A percentile compares a stretch with the other conserved stretches of the same genome.
phyloP scores from a whole-genome alignment of 495 filamentous ascomycete species.

The Sporormia fimetaria region DNA sequence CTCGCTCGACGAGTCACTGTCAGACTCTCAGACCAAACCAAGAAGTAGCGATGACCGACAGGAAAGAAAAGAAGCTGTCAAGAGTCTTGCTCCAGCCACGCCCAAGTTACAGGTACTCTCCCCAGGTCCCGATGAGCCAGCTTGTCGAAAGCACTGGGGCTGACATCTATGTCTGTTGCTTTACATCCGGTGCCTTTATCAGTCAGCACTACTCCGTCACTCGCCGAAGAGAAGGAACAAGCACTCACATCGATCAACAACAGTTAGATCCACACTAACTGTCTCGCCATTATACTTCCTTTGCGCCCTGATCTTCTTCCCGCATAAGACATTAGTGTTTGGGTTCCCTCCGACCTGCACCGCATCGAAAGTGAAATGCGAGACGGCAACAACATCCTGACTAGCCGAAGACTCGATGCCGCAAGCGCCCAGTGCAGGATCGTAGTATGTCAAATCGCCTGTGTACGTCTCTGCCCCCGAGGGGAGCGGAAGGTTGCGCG shows the following conservation, averaged over 20 bases:
- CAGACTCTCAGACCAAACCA: no score
- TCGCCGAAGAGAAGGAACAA: slow-evolving; percentile 2
- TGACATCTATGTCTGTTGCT: slow-evolving; percentile 57
- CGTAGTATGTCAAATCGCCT: slow-evolving; percentile 64
- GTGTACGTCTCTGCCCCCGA: slow-evolving; percentile 39
- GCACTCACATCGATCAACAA: slow-evolving; percentile 62
- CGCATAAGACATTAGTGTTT: slow-evolving; percentile 62
- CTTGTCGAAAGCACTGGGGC: slow-evolving; percentile 45
- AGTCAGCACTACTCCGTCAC: not conserved
- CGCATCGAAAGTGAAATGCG: slow-evolving; percentile 56
- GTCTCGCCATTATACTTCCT: slow-evolving; percentile 34
- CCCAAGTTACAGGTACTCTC: slow-evolving; percentile 53
- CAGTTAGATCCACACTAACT: slow-evolving; percentile 49
- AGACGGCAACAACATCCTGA: slow-evolving; percentile 55
- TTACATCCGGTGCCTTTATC: slow-evolving; percentile 42
- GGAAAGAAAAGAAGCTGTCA: not conserved
- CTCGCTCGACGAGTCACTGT: no score
- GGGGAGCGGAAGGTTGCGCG: slow-evolving; percentile 45
- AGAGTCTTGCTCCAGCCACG: slow-evolving; percentile 42
- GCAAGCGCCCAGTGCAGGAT: slow-evolving; percentile 58
- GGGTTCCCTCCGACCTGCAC: slow-evolving; percentile 45
- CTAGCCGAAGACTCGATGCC: slow-evolving; percentile 42
- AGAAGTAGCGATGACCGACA: not conserved
- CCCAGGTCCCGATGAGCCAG: slow-evolving; percentile 47
- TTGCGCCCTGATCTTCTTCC: slow-evolving; percentile 47